Percentiles rank a stretch among this genome's conserved stretches.
These are phyloP conservation scores for Polytrichum formosum DNA, from an alignment of 225 moss, liverwort and hornwort genomes.

Conservation along the genomic window DNA sequence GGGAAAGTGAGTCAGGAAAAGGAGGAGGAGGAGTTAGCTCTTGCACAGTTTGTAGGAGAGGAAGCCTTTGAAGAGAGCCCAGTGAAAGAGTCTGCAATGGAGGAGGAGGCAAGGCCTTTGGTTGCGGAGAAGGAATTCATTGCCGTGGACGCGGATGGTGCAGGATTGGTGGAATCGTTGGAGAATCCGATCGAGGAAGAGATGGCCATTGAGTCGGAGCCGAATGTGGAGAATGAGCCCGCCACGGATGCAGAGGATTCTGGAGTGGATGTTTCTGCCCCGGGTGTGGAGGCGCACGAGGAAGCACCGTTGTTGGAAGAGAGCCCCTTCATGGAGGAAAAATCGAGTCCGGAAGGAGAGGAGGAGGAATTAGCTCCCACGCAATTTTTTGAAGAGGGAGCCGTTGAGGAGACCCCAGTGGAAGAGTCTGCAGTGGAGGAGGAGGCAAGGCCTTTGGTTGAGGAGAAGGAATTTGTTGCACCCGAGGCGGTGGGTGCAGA, in stretches of 20 bases:
- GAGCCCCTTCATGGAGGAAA: background rate
- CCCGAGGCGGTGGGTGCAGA: fast-evolving
- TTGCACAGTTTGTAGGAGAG: no score
- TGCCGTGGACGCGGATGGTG: background rate
- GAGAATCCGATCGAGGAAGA: background rate
- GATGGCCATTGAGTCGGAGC: background rate
- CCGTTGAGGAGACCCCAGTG: no score
- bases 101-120: background rate
- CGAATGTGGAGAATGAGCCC: background rate
- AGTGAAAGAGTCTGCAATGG: no score
- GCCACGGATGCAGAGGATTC: background rate
- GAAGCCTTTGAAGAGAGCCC: no score
- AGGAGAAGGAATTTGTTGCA: no score
- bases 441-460: no score
- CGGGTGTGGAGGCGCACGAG: no score
- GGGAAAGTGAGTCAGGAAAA: background rate
- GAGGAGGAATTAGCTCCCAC: background rate
- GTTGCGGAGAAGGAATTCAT: background rate
- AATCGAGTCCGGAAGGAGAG: background rate
- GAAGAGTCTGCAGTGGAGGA: no score
- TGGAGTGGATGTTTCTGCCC: no score
- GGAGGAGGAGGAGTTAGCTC: background rate
- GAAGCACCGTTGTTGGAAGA: no score
- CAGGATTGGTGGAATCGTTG: background rate
- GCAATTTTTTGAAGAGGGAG: no score